Base-by-base conservation (phyloP, 306 rosid species). In the Dalbergia oliveri region DNA sequence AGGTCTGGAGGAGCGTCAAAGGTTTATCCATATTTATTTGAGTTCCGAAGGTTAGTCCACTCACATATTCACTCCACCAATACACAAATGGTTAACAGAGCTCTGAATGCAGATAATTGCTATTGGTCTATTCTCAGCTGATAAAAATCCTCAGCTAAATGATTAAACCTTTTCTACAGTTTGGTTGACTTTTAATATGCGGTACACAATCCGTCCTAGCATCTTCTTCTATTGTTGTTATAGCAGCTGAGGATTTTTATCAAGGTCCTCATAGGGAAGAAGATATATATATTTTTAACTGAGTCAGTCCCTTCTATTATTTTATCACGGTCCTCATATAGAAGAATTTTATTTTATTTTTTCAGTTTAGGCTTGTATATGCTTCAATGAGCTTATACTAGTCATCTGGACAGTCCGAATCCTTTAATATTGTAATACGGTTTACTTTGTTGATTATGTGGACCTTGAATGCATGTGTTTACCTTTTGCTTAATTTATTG, bases 1-100 rank as follows among this genome's bases (percentile, higher is more conserved):
- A 93, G 98, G 66, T 44, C 64, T 89, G 18, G 93, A 91, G 79
- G 98, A 91, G 86, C 96, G 98, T 16, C 82, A 81, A 80, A 84
- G 79, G 66, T 95, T 95, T 76, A 89, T 88, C 66, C 77, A 73
- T 14, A 14, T 5, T 18, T 95, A 95, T 82, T 86, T 95, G 49
- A 83, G 84, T 76, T 85, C 90, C 59, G 81, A 88, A 87, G 99
- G 99, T 53, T 50, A 86, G 87, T 68, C 11, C 57, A 26, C 77
- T 69, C 12, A 39, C 33, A 45, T 66, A n/a, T 76, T 37, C 37
- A 50, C 79, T 76, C 79, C 61, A 51, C 45, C 39, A 56, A 54
- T 51, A 5, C 67, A 11, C 58, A 31, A 63, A 39, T 66, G 18
- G 71, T 66, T 41, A 44, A 34, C 51, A 62, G 23, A 45, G 77